These are phyloP conservation scores for Eucalyptus tenuipes DNA, from an alignment of 345 rosid genomes.

Conservation along the genomic window DNA sequence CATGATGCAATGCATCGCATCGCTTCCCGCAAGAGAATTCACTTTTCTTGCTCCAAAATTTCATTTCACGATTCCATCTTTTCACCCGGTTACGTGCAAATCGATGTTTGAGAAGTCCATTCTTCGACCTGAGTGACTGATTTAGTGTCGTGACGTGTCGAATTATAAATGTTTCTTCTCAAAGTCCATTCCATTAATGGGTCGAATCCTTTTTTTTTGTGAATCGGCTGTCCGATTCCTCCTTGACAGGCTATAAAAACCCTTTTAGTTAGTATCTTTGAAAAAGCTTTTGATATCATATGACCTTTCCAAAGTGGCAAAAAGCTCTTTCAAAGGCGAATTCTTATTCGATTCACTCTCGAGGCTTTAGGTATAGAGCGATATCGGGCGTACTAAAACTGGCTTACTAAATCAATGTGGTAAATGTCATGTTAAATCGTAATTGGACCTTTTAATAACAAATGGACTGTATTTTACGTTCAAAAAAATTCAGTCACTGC, in stretches of 20 bases:
- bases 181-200: not conserved
- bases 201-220: too few relatives aligned
- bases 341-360: not conserved
- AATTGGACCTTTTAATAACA: not conserved
- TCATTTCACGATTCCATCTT: not conserved
- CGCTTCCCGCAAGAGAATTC: not conserved
- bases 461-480: not conserved
- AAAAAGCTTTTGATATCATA: not conserved
- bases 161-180: too few relatives aligned
- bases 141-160: fast-evolving
- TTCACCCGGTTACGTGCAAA: too few relatives aligned
- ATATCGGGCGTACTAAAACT: not conserved
- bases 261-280: not conserved
- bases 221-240: not conserved
- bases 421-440: not conserved
- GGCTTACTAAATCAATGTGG: not conserved
- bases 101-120: too few relatives aligned
- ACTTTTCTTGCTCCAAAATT: not conserved
- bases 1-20: too few relatives aligned
- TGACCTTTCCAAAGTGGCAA: not conserved
- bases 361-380: fast-evolving
- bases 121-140: fast-evolving
- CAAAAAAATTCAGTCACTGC: not conserved
- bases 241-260: fast-evolving
- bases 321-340: not conserved